Conservation (phyloP, 768 basidiomycete genomes). For the Lactarius indigo region DNA sequence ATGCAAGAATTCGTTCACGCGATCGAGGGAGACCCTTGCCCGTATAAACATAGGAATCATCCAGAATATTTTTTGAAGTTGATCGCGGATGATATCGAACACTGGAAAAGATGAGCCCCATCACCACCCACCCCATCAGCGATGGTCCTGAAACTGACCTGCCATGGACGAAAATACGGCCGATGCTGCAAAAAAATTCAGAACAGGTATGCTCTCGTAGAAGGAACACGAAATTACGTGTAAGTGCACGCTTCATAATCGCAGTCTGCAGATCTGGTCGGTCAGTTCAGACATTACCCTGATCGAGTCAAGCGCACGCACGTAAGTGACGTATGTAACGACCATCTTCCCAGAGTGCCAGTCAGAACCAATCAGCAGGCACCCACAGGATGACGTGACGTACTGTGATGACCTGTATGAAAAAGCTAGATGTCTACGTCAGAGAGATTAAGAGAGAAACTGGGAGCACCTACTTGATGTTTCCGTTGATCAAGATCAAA, state of each 20-base stretch:
- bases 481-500: constrained; percentile 33
- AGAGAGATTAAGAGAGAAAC: not conserved
- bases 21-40: constrained; percentile 40
- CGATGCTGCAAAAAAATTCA: constrained; percentile 24
- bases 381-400: not conserved
- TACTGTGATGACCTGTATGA: constrained; percentile 39
- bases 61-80: constrained; percentile 29
- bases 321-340: constrained; percentile 36
- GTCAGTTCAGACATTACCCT: not conserved
- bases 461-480: constrained; percentile 31
- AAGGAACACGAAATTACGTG: constrained; percentile 20
- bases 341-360: constrained; percentile 29
- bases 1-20: constrained; percentile 39
- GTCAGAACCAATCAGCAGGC: not conserved
- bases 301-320: not conserved
- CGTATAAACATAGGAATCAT: constrained; percentile 28
- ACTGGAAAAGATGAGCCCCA: constrained; percentile 28
- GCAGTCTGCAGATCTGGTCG: constrained; percentile 27
- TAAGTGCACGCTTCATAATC: constrained; percentile 35
- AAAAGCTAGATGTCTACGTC: constrained; percentile 27
- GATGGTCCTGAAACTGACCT: not conserved
- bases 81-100: constrained; percentile 40
- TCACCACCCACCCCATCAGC: not conserved
- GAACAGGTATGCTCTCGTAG: not conserved
- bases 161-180: constrained; percentile 33